Conservation (phyloP, 1,284 basidiomycete species). For the Hemileia vastatrix region DNA sequence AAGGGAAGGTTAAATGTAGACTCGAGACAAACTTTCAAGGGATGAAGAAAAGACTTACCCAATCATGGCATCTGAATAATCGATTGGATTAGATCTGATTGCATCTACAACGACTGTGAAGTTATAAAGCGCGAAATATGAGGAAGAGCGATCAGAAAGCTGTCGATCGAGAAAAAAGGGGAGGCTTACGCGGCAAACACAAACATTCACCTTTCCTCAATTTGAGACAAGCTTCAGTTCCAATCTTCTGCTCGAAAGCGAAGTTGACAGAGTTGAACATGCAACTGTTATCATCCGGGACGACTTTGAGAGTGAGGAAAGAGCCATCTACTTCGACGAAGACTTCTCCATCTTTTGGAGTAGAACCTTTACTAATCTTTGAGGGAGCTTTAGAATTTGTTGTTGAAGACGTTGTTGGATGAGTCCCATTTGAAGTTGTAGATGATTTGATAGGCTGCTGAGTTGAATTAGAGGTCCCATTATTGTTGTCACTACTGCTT, state of each 20-base stretch:
- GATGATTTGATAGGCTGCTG: slow-evolving; percentile 17
- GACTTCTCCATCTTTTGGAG: not conserved
- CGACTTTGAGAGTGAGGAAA: slow-evolving; percentile 52
- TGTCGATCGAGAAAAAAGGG: not conserved
- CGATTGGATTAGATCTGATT: slow-evolving; percentile 32
- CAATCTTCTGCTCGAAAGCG: slow-evolving; percentile 62
- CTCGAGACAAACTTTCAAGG: no score
- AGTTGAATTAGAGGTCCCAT: no score
- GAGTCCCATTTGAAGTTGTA: not conserved
- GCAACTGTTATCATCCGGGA: slow-evolving; percentile 88
- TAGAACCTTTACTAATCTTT: not conserved
- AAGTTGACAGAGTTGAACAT: slow-evolving; percentile 75
- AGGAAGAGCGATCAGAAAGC: slow-evolving; percentile 37
- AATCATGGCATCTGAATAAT: slow-evolving; percentile 20
- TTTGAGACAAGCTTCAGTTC: slow-evolving; percentile 12
- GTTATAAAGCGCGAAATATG: no score
- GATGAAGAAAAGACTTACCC: no score
- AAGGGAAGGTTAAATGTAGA: no score
- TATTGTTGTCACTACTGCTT: no score
- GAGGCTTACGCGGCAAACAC: not conserved
- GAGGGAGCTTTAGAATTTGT: not conserved
- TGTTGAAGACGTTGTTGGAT: not conserved
- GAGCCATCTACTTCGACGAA: slow-evolving; percentile 51
- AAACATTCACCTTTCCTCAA: slow-evolving; percentile 22
- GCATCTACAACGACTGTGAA: slow-evolving; percentile 52